phyloP scores from a whole-genome alignment of 306 rosid species.

The Acacia crassicarpa region DNA sequence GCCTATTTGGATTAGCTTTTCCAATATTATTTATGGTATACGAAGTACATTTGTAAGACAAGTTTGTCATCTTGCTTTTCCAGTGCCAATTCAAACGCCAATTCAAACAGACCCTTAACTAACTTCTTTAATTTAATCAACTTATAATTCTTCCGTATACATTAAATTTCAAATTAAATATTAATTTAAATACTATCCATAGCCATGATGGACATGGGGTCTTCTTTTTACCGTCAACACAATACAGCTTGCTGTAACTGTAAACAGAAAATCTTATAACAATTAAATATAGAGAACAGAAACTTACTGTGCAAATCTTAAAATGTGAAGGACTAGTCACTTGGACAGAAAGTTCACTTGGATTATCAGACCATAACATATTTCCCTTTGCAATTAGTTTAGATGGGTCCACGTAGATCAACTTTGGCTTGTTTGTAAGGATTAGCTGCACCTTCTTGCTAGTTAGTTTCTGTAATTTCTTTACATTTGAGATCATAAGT shows the following conservation, averaged over 20 bases:
- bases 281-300: conserved; percentile 8
- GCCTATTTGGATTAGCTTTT: too few relatives aligned
- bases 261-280: background rate
- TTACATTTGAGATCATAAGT: conserved; percentile 95
- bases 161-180: conserved; percentile 9
- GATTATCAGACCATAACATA: conserved; percentile 93
- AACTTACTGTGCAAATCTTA: conserved; percentile 89
- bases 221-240: background rate
- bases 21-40: too few relatives aligned
- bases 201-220: background rate
- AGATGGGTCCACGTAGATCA: conserved; percentile 94
- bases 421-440: conserved; percentile 94
- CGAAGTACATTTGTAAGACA: too few relatives aligned
- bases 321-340: conserved; percentile 79
- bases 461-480: conserved; percentile 80
- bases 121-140: too few relatives aligned
- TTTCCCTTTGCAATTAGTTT: conserved; percentile 86
- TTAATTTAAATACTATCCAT: background rate
- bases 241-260: background rate
- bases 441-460: conserved; percentile 99
- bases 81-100: too few relatives aligned
- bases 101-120: too few relatives aligned
- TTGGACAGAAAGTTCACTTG: conserved; percentile 88
- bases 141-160: background rate
- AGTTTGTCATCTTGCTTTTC: too few relatives aligned